Base-by-base conservation (phyloP, 305 asterid species). In the Plantago rigida region DNA sequence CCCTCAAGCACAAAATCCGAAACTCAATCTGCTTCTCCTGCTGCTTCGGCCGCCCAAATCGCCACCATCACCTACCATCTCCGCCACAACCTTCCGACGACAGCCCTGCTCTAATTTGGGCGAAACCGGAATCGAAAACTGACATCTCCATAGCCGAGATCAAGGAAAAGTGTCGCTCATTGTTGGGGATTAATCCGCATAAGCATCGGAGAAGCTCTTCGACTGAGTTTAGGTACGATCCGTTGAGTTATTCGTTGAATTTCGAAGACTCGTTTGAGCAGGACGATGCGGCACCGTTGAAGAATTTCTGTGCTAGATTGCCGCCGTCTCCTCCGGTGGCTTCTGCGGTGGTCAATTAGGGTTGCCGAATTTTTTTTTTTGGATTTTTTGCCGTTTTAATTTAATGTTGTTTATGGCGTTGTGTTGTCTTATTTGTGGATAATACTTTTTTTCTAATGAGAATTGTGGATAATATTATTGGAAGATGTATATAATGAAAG, bases 191-290 rank as follows among this genome's bases (percentile, higher is more conserved):
- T 6, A n/a, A 63, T 2, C 78, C 69, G 3, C 19, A 36, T 3
- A 78, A 65, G 75, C 87, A 80, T 4, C 76, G 68, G 71, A 74
- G 77, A 41, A 72, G 71, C 59, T 55, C 80, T 0, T 72, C 89
- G 47, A 73, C 81, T 24, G 95, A 82, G 48, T 86, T 82, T 47
- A 68, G 87, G 22, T 84, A 87, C 69, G 95, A 86, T 67, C 87
- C 93, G 49, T 39, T 82, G 73, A 84, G 93, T 70, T 87, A 87
- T 57, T 70, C 89, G 1, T 69, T 81, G 71, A 87, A 87, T 76
- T 87, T 87, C 13, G 93, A 82, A 63, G 89, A 86, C 42, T 83
- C 82, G 17, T 75, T 67, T 51, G 78, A 62, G 0, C 67, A 64
- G 6, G 79, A 73, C 13, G 77, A 67, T 31, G 81, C 55, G 31